Conservation (phyloP, 257 asterid genomes). For the Voacanga thouarsii region DNA sequence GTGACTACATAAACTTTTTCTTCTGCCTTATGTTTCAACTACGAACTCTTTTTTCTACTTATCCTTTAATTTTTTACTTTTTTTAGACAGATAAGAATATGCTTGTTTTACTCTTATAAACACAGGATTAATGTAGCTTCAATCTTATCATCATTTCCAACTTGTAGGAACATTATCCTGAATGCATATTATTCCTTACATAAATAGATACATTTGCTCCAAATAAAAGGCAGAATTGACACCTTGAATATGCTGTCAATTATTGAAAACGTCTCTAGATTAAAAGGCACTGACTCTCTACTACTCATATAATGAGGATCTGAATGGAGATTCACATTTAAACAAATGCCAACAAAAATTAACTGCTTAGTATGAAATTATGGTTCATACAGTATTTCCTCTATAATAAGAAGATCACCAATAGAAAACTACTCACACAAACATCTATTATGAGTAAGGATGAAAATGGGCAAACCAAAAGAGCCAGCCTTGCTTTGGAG, state of each 20-base stretch:
- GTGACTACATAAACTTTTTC: background rate
- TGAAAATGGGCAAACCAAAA: too few relatives aligned
- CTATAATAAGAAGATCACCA: too few relatives aligned
- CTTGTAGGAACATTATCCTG: slow-evolving; percentile 21
- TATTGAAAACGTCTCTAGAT: slow-evolving; percentile 13
- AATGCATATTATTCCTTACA: slow-evolving; percentile 18
- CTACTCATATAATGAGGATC: slow-evolving; percentile 12
- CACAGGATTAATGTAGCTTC: background rate
- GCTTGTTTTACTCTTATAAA: background rate
- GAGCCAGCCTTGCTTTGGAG: too few relatives aligned
- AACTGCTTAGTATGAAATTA: slow-evolving; percentile 1
- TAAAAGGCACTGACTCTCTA: slow-evolving; percentile 10
- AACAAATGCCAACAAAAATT: background rate
- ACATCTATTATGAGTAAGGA: too few relatives aligned
- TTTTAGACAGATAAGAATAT: background rate
- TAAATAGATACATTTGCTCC: background rate
- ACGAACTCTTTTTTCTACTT: background rate
- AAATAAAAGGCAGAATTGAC: slow-evolving; percentile 1
- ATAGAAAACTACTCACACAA: too few relatives aligned
- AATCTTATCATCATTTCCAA: too few relatives aligned
- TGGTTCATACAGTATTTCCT: too few relatives aligned
- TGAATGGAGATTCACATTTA: slow-evolving; percentile 12
- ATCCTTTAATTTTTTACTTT: background rate
- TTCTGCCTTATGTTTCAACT: background rate
- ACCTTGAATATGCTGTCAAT: slow-evolving; percentile 16